Evolutionary conservation across 140 eudicot species (phyloP).

Genomic region (Artemisia princeps): DNA sequence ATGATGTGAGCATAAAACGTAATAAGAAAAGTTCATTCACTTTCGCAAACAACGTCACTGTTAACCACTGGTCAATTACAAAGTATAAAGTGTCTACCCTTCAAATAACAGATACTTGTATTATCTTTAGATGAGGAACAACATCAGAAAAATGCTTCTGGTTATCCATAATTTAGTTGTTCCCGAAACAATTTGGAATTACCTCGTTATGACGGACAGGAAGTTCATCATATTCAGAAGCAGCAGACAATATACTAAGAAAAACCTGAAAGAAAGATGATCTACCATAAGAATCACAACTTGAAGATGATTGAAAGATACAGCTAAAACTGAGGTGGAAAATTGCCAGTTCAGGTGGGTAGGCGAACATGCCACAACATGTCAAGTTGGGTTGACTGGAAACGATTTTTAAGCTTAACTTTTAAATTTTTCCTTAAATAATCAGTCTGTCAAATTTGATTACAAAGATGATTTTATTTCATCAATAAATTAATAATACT

Average conservation of each 20-base stretch:
- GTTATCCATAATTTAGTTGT: slow-evolving; percentile 2
- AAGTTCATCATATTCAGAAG: slow-evolving; percentile 96
- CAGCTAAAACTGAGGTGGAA: not conserved
- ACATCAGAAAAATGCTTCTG: not conserved
- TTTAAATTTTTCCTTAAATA: not conserved
- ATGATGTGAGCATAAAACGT: not conserved
- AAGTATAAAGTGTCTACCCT: not conserved
- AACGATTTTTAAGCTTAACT: not conserved
- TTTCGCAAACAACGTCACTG: not conserved
- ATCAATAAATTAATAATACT: not conserved
- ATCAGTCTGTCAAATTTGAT: not conserved
- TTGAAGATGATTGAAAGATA: not conserved
- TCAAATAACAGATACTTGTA: not conserved
- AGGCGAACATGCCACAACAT: not conserved
- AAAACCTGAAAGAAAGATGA: slow-evolving; percentile 46
- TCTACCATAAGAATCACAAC: slow-evolving; percentile 1
- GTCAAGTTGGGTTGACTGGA: not conserved
- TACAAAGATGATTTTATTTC: not conserved
- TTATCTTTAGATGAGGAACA: not conserved
- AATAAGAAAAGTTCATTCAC: not conserved
- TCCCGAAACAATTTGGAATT: slow-evolving; percentile 17
- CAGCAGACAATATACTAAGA: slow-evolving; percentile 80
- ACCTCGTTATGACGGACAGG: slow-evolving; percentile 99
- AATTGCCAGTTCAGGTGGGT: not conserved
- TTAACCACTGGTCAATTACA: not conserved